Evolutionary conservation across 73 alveolate species (phyloP), one percentile per base, ranked within the genome.

Genomic region (Paramecium tetraurelia): DNA sequence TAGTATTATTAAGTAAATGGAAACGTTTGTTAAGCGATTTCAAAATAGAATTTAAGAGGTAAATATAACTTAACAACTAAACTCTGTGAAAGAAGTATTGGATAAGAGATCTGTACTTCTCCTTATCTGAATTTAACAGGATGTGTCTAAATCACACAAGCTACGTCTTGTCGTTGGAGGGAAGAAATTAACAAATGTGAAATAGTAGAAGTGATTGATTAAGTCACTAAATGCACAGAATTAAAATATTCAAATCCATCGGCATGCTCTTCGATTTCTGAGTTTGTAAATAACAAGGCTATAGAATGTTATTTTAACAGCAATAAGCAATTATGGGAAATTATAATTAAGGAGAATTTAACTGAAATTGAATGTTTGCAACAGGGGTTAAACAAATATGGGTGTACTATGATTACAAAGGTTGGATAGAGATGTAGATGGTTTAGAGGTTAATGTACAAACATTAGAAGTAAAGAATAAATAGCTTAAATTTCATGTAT

Each of bases 381-480:
- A 80, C 16, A 10, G 46, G 90, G 76, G 24, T 80, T 80, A 11
- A 80, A 80, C 3, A 22, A 80, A 43, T 31, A 12, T 44, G 90
- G 90, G 18, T 80, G 90, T 31, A 27, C 90, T 3, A 18, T 20
- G 29, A 80, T 80, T 5, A 44, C 57, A 20, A 80, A 41, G 2
- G 7, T 24, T 11, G 90, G 90, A 10, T 2, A 44, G 27, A 80
- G 70, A 44, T 80, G 90, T 35, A 80, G 90, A 80, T 80, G 70
- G 76, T 44, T 24, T 18, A 44, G 90, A 27, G 76, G 76, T 3
- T 8, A 11, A 80, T 80, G 76, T 24, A 21, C 70, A 4, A 43
- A 24, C 4, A 9, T 80, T 24, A 80, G 75, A 80, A 72, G 18
- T 18, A 80, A 35, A 63, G 90, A 48, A 41, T 27, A 40, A 18